Percentiles rank a stretch among this genome's conserved stretches.
Evolutionary conservation across 257 asterid species (phyloP).

Genomic region (Voacanga thouarsii): DNA sequence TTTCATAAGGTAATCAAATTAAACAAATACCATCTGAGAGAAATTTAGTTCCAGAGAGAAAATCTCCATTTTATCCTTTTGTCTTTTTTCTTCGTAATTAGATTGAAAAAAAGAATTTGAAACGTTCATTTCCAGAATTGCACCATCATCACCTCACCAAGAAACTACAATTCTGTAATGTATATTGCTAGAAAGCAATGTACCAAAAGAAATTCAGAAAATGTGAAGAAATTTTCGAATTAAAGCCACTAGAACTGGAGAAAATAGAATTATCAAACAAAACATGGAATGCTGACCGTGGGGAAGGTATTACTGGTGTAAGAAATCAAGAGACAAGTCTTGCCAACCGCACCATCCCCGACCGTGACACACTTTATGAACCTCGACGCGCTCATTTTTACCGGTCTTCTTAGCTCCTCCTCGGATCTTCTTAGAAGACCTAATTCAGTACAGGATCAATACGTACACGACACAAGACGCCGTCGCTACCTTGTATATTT

Average conservation of each 20-base stretch:
- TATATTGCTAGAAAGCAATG: background rate
- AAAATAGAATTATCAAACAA: background rate
- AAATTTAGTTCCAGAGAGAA: background rate
- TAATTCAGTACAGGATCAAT: slow-evolving; percentile 9
- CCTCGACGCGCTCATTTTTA: slow-evolving; percentile 47
- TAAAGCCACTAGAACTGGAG: background rate
- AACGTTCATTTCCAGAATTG: background rate
- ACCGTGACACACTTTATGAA: slow-evolving; percentile 49
- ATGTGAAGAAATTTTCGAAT: background rate
- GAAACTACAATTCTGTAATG: background rate
- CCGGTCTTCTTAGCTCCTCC: slow-evolving; percentile 10
- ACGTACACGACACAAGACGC: background rate
- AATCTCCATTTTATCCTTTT: background rate
- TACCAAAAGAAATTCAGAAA: background rate
- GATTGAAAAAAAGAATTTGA: background rate
- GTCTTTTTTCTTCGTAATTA: background rate
- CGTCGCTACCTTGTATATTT: background rate
- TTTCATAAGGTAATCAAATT: background rate
- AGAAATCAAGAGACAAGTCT: slow-evolving; percentile 52
- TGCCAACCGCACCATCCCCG: slow-evolving; percentile 54
- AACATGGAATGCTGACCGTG: slow-evolving; percentile 46
- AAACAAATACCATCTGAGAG: background rate
- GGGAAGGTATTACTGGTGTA: slow-evolving; percentile 78
- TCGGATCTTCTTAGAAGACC: slow-evolving; percentile 38
- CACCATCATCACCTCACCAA: background rate